phyloP scores from a whole-genome alignment of 2,329 filamentous ascomycete genomes.

The Hirsutella thompsonii region DNA sequence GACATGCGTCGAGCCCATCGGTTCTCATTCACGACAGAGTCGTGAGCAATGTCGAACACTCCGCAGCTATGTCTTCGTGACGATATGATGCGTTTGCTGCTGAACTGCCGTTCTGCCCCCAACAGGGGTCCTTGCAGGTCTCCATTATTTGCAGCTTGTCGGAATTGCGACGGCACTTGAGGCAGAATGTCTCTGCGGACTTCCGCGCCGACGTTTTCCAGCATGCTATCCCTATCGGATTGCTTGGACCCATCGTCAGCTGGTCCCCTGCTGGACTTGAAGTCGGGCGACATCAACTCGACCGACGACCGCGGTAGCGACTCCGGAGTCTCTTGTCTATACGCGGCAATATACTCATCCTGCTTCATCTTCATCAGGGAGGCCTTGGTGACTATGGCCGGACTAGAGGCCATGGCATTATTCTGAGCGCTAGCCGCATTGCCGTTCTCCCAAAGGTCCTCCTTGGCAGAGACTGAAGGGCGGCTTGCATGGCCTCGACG shows the following conservation, averaged over 20 bases:
- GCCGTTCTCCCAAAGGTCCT: slow-evolving; percentile 32
- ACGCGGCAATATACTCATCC: slow-evolving; percentile 38
- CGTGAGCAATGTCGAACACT: slow-evolving; percentile 15
- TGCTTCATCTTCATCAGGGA: slow-evolving; percentile 55
- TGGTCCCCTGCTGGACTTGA: slow-evolving; percentile 9
- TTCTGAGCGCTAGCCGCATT: slow-evolving; percentile 6
- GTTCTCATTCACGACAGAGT: slow-evolving; percentile 34
- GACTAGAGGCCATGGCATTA: slow-evolving; percentile 19
- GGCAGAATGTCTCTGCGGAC: slow-evolving; percentile 27
- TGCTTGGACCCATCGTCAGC: slow-evolving; percentile 10
- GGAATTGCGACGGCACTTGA: slow-evolving; percentile 40
- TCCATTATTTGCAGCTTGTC: slow-evolving; percentile 44
- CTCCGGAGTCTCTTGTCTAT: slow-evolving; percentile 22
- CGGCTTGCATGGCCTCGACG: slow-evolving; percentile 39
- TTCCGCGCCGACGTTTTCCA: slow-evolving; percentile 23
- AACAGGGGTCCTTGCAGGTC: slow-evolving; percentile 44
- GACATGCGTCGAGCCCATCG: slow-evolving; percentile 62
- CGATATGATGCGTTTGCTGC: slow-evolving; percentile 33
- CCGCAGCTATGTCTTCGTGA: slow-evolving; percentile 50
- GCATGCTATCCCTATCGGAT: slow-evolving; percentile 12
- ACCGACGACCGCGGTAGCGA: slow-evolving; percentile 11
- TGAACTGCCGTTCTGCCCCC: slow-evolving; percentile 31
- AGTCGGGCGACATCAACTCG: slow-evolving; percentile 13
- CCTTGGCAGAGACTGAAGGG: slow-evolving; percentile 33
- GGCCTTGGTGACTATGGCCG: slow-evolving; percentile 30